Percentiles rank a stretch among this genome's conserved stretches.
These are phyloP conservation scores for Vitis riparia DNA, from an alignment of 164 flowering plant genomes.

Conservation along the genomic window DNA sequence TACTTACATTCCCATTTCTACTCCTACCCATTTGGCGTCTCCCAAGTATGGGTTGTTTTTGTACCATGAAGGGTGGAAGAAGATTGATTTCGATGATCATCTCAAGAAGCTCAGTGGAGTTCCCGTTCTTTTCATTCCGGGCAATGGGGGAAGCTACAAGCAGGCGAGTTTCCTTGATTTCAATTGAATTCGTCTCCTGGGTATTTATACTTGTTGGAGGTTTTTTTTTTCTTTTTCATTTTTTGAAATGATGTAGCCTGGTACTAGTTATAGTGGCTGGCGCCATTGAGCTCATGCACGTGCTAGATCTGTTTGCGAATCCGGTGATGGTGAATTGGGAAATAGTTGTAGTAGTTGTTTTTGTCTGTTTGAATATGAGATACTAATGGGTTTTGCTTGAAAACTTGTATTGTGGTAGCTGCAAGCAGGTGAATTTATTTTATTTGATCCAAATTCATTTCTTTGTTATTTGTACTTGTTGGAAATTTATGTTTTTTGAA, in stretches of 20 bases:
- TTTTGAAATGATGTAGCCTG: not conserved
- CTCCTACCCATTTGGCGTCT: constrained; percentile 42
- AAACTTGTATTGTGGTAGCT: too few species aligned
- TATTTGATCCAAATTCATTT: too few species aligned
- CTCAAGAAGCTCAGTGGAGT: constrained; percentile 76
- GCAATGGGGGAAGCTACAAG: constrained; percentile 97
- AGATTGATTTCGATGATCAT: constrained; percentile 81
- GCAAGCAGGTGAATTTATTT: too few species aligned
- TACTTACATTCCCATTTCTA: constrained; percentile 74
- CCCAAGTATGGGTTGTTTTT: constrained; percentile 72
- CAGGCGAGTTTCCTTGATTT: constrained; percentile 57
- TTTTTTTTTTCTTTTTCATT: not conserved
- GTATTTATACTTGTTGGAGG: not conserved
- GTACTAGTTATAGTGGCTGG: too few species aligned
- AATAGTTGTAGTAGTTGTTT: too few species aligned
- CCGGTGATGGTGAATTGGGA: too few species aligned
- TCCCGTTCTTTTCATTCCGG: constrained; percentile 95
- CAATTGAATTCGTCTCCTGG: not conserved
- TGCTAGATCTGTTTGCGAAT: not conserved
- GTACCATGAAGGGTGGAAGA: constrained; percentile 98
- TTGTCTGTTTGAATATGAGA: too few species aligned
- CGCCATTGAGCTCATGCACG: too few species aligned
- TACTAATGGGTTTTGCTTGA: too few species aligned
- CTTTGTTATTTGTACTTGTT: too few species aligned
- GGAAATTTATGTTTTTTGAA: too few species aligned